These are phyloP conservation scores for Linnemannia schmuckeri DNA, from an alignment of 192 early-diverging fungal genomes.

Conservation along the genomic window DNA sequence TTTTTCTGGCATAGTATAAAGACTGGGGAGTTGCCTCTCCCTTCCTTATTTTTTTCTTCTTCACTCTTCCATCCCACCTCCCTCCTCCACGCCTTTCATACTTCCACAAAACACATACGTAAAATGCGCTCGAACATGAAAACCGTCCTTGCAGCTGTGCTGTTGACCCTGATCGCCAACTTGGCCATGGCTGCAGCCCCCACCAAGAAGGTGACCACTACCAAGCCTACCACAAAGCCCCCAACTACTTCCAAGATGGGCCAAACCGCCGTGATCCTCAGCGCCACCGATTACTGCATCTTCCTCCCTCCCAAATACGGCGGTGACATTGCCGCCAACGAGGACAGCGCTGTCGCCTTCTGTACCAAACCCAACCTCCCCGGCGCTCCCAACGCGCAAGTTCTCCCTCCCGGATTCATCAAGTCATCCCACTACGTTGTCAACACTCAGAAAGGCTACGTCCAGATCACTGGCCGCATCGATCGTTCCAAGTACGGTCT, in stretches of 20 bases:
- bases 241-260: conserved; percentile 2
- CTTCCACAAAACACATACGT: background rate
- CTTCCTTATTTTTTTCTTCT: background rate
- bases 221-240: background rate
- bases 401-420: conserved; percentile 59
- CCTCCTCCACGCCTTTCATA: background rate
- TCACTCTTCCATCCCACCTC: background rate
- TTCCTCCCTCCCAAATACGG: conserved; percentile 47
- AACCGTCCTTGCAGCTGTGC: conserved; percentile 20
- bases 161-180: conserved; percentile 24
- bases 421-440: conserved; percentile 51
- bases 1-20: background rate
- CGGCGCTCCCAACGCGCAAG: conserved; percentile 52
- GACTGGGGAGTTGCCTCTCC: too few species aligned
- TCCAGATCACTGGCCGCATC: conserved; percentile 68
- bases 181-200: conserved; percentile 8
- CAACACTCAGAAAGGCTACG: conserved; percentile 40
- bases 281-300: conserved; percentile 33
- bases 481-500: conserved; percentile 56
- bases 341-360: conserved; percentile 45
- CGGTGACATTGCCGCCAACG: conserved; percentile 38
- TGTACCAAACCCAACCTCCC: conserved; percentile 37
- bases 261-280: conserved; percentile 36
- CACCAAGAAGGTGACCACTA: background rate
- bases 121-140: conserved; percentile 25